phyloP scores from a whole-genome alignment of 1,284 basidiomycete species.

The Pholiota adiposa region DNA sequence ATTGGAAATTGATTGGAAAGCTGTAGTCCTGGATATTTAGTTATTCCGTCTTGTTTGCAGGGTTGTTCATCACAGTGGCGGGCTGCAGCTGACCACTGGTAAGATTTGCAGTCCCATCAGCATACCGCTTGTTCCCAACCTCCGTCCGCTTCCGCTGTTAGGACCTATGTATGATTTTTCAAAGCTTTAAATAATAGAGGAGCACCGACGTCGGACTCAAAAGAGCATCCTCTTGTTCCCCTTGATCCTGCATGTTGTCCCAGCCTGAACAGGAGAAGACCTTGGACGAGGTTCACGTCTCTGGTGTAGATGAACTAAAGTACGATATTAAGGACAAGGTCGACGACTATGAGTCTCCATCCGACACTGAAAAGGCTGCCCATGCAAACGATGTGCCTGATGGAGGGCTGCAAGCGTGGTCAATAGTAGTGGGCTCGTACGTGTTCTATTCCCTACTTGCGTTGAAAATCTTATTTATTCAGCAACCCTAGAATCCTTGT shows the following conservation, averaged over 20 bases:
- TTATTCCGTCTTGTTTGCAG: not conserved
- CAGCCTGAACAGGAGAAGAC: not conserved
- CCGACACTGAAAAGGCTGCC: not conserved
- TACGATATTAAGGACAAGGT: not conserved
- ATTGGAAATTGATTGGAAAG: not conserved
- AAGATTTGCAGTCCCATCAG: not conserved
- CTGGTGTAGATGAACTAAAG: not conserved
- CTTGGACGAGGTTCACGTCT: not conserved
- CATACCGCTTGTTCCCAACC: too few relatives aligned
- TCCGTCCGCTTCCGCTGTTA: too few relatives aligned
- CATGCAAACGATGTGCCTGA: constrained; percentile 16
- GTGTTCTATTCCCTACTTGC: constrained; percentile 3
- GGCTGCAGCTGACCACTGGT: not conserved
- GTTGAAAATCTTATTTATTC: not conserved
- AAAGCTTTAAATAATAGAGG: not conserved
- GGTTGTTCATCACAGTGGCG: too few relatives aligned
- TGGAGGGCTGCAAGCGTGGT: constrained; percentile 26
- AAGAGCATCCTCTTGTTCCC: not conserved
- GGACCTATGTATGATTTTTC: too few relatives aligned
- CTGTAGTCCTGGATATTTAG: not conserved
- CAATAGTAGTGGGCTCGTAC: constrained; percentile 27
- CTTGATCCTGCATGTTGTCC: not conserved
- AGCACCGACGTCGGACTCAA: too few relatives aligned
- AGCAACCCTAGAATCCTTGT: constrained; percentile 19
- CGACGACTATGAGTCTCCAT: not conserved